These are phyloP conservation scores for Vitis cinerea DNA, from an alignment of 164 flowering plant species.

Conservation along the genomic window DNA sequence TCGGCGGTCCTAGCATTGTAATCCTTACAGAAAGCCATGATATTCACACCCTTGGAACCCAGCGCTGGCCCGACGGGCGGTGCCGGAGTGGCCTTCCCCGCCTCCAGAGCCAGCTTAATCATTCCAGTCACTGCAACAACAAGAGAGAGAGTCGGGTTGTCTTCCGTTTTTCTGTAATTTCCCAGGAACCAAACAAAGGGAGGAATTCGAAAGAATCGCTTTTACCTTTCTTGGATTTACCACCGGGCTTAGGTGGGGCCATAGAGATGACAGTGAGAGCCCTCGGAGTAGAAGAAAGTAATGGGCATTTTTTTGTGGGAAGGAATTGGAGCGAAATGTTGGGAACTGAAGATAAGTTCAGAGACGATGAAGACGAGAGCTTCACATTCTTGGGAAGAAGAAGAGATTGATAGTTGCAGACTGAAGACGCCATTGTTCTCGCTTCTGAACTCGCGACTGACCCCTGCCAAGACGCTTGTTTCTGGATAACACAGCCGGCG, in stretches of 20 bases:
- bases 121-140: conserved; percentile 61
- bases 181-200: background rate
- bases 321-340: conserved; percentile 29
- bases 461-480: background rate
- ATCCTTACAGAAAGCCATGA: conserved; percentile 97
- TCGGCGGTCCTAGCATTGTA: conserved; percentile 97
- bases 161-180: no score
- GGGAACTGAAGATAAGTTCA: conserved; percentile 32
- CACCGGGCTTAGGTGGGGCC: conserved; percentile 92
- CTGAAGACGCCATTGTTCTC: conserved; percentile 34
- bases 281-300: conserved; percentile 27
- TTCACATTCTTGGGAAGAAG: conserved; percentile 1
- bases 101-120: conserved; percentile 93
- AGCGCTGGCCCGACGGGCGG: conserved; percentile 99
- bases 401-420: conserved; percentile 19
- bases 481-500: no score
- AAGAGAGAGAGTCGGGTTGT: background rate
- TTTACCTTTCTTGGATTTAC: conserved; percentile 86
- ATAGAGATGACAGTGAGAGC: conserved; percentile 66
- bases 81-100: conserved; percentile 98
- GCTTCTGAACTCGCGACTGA: no score
- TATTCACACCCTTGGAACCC: conserved; percentile 98
- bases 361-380: conserved; percentile 29
- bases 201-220: background rate
- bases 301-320: conserved; percentile 13